These are phyloP conservation scores for Erysimum cheiri DNA, from an alignment of 441 rosid genomes.

Conservation along the genomic window DNA sequence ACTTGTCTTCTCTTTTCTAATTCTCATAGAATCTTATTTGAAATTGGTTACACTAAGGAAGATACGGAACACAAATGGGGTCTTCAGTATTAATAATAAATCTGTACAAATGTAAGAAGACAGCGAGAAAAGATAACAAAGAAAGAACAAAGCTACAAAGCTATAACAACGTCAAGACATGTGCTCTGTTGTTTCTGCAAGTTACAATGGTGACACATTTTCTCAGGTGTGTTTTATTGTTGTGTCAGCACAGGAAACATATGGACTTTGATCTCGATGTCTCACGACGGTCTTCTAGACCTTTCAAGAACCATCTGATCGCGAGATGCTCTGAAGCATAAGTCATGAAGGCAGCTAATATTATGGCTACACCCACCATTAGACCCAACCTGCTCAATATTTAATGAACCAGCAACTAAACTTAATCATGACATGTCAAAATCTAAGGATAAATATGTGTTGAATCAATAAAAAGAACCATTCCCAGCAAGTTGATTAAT, in stretches of 20 bases:
- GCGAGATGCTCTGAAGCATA: constrained; percentile 90
- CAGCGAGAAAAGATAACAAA: background rate
- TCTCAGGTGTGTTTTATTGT: background rate
- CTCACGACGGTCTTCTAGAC: constrained; percentile 72
- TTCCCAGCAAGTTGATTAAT: background rate
- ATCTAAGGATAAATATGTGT: background rate
- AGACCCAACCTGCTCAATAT: constrained; percentile 71
- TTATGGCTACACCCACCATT: constrained; percentile 78
- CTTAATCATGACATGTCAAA: constrained; percentile 20
- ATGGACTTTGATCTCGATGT: constrained; percentile 51
- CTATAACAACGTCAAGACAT: background rate
- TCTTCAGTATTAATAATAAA: background rate
- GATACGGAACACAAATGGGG: constrained; percentile 6
- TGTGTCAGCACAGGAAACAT: constrained; percentile 56
- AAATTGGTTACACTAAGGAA: background rate
- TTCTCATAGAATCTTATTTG: background rate
- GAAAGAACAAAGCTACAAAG: constrained; percentile 9
- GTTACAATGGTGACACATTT: constrained; percentile 35
- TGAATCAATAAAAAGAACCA: constrained; percentile 16
- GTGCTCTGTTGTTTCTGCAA: constrained; percentile 19
- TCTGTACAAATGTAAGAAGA: constrained; percentile 17
- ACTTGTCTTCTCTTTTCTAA: too few relatives aligned
- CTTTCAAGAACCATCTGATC: constrained; percentile 66
- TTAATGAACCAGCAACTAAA: constrained; percentile 15
- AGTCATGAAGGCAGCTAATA: constrained; percentile 87